Percentiles rank a stretch among this genome's conserved stretches.
phyloP scores from a whole-genome alignment of 2,329 filamentous ascomycete genomes.

The Endoconidiophora laricicola region DNA sequence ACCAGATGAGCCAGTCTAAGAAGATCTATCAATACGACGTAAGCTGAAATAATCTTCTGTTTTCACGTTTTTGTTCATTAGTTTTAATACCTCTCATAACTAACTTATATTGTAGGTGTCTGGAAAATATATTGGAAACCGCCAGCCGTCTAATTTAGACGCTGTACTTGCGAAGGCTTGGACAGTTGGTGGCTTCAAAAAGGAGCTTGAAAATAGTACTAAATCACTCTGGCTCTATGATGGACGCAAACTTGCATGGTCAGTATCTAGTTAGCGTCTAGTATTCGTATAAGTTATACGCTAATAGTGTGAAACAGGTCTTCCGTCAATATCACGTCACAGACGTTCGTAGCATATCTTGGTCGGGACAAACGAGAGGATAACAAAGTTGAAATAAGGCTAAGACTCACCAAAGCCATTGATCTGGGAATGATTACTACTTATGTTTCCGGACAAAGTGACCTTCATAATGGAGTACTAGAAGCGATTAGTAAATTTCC shows the following conservation, averaged over 20 bases:
- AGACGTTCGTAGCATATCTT: slow-evolving; percentile 50
- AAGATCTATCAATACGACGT: slow-evolving; percentile 76
- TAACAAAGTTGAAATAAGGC: slow-evolving; percentile 42
- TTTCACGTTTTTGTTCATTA: no score
- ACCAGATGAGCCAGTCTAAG: slow-evolving; percentile 34
- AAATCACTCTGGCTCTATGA: slow-evolving; percentile 58
- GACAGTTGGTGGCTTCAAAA: slow-evolving; percentile 44
- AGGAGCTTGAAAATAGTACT: no score
- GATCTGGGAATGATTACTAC: slow-evolving; percentile 47
- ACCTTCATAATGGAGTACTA: slow-evolving; percentile 50
- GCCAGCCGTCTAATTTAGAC: slow-evolving; percentile 18
- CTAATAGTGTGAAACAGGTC: slow-evolving; percentile 19
- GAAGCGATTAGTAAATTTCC: slow-evolving; percentile 48
- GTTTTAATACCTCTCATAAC: background rate
- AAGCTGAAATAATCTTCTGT: slow-evolving; percentile 23
- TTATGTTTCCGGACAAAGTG: slow-evolving; percentile 45
- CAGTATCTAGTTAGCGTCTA: slow-evolving; percentile 15
- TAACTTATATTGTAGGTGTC: slow-evolving; percentile 6
- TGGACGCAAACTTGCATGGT: slow-evolving; percentile 77
- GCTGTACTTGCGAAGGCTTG: slow-evolving; percentile 62
- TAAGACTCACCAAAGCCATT: slow-evolving; percentile 51
- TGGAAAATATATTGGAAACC: slow-evolving; percentile 7
- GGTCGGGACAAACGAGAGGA: slow-evolving; percentile 31
- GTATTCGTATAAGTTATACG: background rate
- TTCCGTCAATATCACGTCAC: slow-evolving; percentile 21